Percentiles rank a stretch among this genome's conserved stretches.
Conservation (phyloP, 2,329 filamentous ascomycete species). For the Colletotrichum higginsianum region DNA sequence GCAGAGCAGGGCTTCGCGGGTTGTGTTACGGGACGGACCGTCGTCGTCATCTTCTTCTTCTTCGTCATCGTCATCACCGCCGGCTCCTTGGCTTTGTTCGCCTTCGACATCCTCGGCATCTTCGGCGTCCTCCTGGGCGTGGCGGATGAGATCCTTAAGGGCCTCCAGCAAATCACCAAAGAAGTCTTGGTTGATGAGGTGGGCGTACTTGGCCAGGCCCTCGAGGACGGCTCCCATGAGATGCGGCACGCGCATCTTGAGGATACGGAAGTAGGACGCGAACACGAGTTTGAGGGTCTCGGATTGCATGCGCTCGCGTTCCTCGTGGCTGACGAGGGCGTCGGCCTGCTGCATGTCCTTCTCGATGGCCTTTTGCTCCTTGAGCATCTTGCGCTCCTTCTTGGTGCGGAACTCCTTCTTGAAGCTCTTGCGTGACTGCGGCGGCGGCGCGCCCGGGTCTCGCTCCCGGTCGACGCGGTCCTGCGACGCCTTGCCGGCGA, state of each 20-base stretch:
- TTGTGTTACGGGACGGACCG: constrained; percentile 76
- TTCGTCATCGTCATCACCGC: constrained; percentile 61
- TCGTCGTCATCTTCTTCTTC: constrained; percentile 49
- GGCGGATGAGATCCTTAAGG: constrained; percentile 89
- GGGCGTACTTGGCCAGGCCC: constrained; percentile 92
- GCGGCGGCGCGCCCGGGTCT: constrained; percentile 44
- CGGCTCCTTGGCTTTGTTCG: constrained; percentile 55
- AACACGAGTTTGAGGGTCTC: constrained; percentile 98
- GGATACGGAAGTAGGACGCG: constrained; percentile 92
- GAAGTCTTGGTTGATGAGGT: constrained; percentile 99
- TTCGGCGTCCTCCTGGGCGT: constrained; percentile 73
- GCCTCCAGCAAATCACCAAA: constrained; percentile 97
- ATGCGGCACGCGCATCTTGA: constrained; percentile 84
- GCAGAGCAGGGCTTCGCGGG: constrained; percentile 90
- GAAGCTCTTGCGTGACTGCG: constrained; percentile 74
- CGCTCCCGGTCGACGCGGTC: constrained; percentile 76
- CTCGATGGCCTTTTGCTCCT: constrained; percentile 88
- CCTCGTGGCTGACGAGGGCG: constrained; percentile 91
- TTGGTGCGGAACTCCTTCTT: constrained; percentile 93
- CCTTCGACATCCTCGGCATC: constrained; percentile 56
- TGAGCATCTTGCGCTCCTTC: constrained; percentile 83
- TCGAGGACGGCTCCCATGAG: constrained; percentile 98
- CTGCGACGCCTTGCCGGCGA: constrained; percentile 85
- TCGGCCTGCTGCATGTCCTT: constrained; percentile 96
- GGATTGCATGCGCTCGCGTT: constrained; percentile 92